These are phyloP conservation scores for Botrytis aclada DNA, from an alignment of 2,329 filamentous ascomycete species.

Conservation along the genomic window DNA sequence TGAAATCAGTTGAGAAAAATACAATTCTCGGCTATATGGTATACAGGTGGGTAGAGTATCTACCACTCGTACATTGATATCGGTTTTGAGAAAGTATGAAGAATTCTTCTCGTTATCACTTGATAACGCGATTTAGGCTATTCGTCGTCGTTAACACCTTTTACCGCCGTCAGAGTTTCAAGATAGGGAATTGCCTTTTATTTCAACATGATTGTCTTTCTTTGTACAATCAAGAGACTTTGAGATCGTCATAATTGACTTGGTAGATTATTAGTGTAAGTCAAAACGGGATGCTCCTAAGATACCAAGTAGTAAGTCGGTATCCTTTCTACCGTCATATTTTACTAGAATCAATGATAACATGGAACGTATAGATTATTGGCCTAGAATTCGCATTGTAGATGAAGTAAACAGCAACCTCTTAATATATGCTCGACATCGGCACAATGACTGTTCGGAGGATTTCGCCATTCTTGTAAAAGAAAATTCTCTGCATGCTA, in stretches of 20 bases:
- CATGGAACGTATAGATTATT: neutral
- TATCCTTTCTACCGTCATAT: neutral
- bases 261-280: no score
- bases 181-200: neutral
- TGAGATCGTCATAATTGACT: no score
- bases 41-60: neutral
- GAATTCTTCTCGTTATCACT: neutral
- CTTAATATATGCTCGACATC: no score
- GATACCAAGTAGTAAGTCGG: neutral
- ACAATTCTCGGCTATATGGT: neutral
- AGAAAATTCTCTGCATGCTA: neutral
- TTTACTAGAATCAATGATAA: neutral
- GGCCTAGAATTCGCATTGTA: neutral
- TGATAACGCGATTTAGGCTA: no score
- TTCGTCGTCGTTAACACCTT: accelerated
- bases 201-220: neutral
- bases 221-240: no score
- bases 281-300: neutral
- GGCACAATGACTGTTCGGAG: accelerated
- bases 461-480: neutral
- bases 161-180: neutral
- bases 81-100: no score
- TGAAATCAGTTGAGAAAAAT: neutral
- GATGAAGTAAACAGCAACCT: neutral
- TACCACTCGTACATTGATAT: neutral